phyloP scores from a whole-genome alignment of 768 basidiomycete species.

The Heimioporus sp. region DNA sequence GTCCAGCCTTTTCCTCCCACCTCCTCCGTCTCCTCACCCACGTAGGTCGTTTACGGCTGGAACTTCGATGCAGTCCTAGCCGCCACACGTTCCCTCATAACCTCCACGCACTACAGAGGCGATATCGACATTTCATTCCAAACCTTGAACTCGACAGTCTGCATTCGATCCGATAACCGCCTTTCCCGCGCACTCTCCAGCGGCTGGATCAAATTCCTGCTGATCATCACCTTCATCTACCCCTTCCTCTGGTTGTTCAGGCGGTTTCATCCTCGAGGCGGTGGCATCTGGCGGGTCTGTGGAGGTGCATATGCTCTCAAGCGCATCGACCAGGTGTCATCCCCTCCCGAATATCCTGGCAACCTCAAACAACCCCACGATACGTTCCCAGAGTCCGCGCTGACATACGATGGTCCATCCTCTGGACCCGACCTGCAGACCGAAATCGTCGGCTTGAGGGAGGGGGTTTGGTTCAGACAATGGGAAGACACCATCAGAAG shows the following conservation, averaged over 20 bases:
- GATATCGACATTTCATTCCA: slow-evolving; percentile 47
- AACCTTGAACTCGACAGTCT: slow-evolving; percentile 46
- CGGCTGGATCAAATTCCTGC: slow-evolving; percentile 67
- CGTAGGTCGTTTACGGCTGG: slow-evolving; percentile 60
- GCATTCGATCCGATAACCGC: slow-evolving; percentile 63
- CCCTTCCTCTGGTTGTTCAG: slow-evolving; percentile 83
- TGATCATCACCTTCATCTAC: slow-evolving; percentile 68
- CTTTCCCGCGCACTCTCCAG: slow-evolving; percentile 69
- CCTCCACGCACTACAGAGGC: slow-evolving; percentile 39
- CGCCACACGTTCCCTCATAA: slow-evolving; percentile 38
- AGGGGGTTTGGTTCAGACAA: slow-evolving; percentile 75
- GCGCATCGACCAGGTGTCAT: slow-evolving; percentile 27
- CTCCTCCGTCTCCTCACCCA: slow-evolving; percentile 20
- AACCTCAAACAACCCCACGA: slow-evolving; percentile 4
- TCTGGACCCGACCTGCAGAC: slow-evolving; percentile 29
- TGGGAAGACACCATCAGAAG: slow-evolving; percentile 72
- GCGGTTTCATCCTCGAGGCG: slow-evolving; percentile 62
- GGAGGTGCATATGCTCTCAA: slow-evolving; percentile 78
- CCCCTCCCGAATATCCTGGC: slow-evolving; percentile 1
- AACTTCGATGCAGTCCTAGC: slow-evolving; percentile 40
- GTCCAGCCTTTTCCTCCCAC: not conserved
- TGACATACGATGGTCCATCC: slow-evolving; percentile 12
- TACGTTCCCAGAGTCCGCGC: slow-evolving; percentile 3
- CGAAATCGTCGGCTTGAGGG: slow-evolving; percentile 55
- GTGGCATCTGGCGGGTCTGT: slow-evolving; percentile 73